Conservation (phyloP, 2,329 filamentous ascomycete genomes). For the Exophiala phaeomuriformis region DNA sequence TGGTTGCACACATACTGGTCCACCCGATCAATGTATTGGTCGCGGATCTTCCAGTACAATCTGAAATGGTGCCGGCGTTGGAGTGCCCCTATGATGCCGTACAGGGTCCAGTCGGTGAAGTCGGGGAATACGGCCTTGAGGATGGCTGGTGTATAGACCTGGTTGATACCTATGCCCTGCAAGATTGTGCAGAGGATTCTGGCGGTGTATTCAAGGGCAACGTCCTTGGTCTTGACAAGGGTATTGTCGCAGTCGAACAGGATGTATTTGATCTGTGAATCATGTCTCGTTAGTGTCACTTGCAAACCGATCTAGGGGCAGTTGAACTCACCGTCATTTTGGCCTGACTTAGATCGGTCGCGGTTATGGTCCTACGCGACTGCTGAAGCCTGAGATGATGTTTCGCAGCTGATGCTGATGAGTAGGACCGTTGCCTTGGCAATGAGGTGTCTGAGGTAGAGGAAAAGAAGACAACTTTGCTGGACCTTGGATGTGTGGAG, state of each 20-base stretch:
- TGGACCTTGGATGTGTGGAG: too few relatives aligned
- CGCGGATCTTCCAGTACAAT: constrained; percentile 60
- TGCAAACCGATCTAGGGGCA: not conserved
- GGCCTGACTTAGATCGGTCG: not conserved
- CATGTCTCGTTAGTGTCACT: not conserved
- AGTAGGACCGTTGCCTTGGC: too few relatives aligned
- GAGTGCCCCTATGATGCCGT: constrained; percentile 75
- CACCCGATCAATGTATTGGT: constrained; percentile 67
- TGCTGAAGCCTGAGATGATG: too few relatives aligned
- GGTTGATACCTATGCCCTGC: constrained; percentile 54
- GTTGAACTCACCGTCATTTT: not conserved
- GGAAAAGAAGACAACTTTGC: too few relatives aligned
- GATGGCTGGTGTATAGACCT: constrained; percentile 67
- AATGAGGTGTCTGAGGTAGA: too few relatives aligned
- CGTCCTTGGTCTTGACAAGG: constrained; percentile 80
- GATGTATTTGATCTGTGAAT: constrained; percentile 58
- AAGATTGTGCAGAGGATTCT: constrained; percentile 83
- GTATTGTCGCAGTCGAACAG: constrained; percentile 80
- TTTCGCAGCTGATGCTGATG: too few relatives aligned
- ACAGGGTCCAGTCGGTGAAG: constrained; percentile 82
- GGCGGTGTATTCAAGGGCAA: constrained; percentile 86
- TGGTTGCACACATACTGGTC: constrained; percentile 78
- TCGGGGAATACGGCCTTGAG: constrained; percentile 48
- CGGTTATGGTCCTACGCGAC: too few relatives aligned
- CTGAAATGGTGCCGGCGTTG: constrained; percentile 68